Conservation (phyloP, 306 rosid species). For the Spatholobus suberectus region DNA sequence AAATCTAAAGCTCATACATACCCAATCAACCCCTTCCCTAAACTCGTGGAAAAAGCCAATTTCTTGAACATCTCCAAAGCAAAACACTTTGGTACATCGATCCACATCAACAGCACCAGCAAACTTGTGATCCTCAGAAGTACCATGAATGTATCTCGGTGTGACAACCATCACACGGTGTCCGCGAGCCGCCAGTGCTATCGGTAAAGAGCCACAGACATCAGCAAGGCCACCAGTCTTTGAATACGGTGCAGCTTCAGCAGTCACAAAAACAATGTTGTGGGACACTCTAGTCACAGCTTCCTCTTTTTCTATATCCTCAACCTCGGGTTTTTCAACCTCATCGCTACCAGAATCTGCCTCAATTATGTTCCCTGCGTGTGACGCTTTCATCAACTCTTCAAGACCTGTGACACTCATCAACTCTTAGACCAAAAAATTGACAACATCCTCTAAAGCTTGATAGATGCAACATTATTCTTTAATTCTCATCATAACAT, state of each 20-base stretch:
- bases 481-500: background rate
- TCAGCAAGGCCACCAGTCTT: conserved; percentile 93
- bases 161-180: conserved; percentile 94
- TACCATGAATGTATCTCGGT: conserved; percentile 72
- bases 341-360: conserved; percentile 32
- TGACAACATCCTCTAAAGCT: conserved; percentile 30
- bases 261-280: conserved; percentile 70
- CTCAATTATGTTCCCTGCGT: conserved; percentile 36
- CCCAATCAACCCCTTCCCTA: conserved; percentile 89
- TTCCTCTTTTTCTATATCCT: conserved; percentile 40
- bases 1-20: conserved; percentile 48
- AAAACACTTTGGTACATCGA: conserved; percentile 40
- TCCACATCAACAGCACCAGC: conserved; percentile 55
- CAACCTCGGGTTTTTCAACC: conserved; percentile 37
- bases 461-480: background rate
- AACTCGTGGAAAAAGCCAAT: conserved; percentile 80
- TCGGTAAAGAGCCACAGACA: conserved; percentile 94
- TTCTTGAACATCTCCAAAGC: conserved; percentile 76
- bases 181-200: conserved; percentile 77
- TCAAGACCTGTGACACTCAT: background rate
- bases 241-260: conserved; percentile 91
- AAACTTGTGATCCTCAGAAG: conserved; percentile 60
- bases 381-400: conserved; percentile 24
- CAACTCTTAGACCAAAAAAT: background rate
- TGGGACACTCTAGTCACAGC: conserved; percentile 42